Evolutionary conservation across 2,329 filamentous ascomycete species (phyloP).

Genomic region (Hypocrella siamensis): DNA sequence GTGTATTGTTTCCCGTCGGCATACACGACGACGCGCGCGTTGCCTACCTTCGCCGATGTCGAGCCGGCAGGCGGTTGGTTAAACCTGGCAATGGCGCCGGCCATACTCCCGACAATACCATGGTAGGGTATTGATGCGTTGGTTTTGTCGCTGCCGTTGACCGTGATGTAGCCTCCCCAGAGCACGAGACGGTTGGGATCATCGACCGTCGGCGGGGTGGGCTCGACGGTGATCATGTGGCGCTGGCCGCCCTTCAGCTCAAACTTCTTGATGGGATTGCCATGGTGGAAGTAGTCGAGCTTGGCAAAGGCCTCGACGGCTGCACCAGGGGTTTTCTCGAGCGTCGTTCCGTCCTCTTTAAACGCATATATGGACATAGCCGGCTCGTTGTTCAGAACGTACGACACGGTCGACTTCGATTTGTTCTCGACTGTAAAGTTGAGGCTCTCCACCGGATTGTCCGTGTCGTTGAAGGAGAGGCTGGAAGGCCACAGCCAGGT

Average conservation of each 20-base stretch:
- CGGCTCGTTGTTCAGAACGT: neutral
- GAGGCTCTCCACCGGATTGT: neutral
- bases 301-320: neutral
- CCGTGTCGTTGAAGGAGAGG: slow-evolving; percentile 41
- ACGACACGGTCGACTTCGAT: neutral
- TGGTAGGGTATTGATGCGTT: neutral
- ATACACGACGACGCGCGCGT: neutral
- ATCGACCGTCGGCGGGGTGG: neutral
- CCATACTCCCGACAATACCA: neutral
- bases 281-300: neutral
- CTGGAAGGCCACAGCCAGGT: slow-evolving; percentile 31
- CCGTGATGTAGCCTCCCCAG: neutral
- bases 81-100: too few relatives aligned
- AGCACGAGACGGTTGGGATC: neutral
- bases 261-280: neutral
- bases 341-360: neutral
- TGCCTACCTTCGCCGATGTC: neutral
- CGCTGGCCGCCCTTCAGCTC: neutral
- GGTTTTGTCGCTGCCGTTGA: neutral
- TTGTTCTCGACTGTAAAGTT: neutral
- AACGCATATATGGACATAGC: neutral
- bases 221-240: neutral
- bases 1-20: neutral
- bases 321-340: neutral
- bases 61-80: too few relatives aligned